phyloP scores from a whole-genome alignment of 2,329 filamentous ascomycete species.

The Dothistroma pini region DNA sequence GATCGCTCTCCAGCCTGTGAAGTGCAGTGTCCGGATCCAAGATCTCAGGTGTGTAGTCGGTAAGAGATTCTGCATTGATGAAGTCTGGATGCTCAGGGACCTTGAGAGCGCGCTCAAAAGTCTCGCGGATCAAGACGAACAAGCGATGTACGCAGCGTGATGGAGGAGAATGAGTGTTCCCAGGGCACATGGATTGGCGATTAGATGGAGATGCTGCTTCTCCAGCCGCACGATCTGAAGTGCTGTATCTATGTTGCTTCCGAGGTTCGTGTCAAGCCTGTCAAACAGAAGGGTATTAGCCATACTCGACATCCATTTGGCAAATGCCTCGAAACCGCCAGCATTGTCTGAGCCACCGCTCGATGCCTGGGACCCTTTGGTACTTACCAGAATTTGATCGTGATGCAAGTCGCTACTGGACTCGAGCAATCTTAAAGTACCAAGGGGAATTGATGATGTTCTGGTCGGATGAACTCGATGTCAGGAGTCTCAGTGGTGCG shows the following conservation, averaged over 20 bases:
- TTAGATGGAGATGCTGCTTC: constrained; percentile 16
- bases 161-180: constrained; percentile 21
- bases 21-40: constrained; percentile 18
- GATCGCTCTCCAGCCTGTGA: constrained; percentile 9
- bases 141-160: constrained; percentile 17
- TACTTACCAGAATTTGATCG: not conserved
- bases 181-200: constrained; percentile 1
- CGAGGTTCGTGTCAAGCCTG: not conserved
- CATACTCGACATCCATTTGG: no score
- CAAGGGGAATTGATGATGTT: constrained; percentile 18
- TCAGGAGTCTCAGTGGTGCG: constrained; percentile 10
- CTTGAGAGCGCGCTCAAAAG: constrained; percentile 17
- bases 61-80: constrained; percentile 10
- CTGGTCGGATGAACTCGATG: constrained; percentile 15
- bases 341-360: no score
- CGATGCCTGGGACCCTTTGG: not conserved
- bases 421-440: constrained; percentile 14
- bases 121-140: constrained; percentile 17
- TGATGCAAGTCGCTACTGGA: constrained; percentile 14
- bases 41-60: constrained; percentile 22
- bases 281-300: not conserved
- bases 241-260: not conserved
- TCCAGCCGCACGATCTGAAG: constrained; percentile 21
- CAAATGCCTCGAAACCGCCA: no score
- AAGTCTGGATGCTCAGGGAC: constrained; percentile 25